phyloP scores from a whole-genome alignment of 106 monocot genomes.

The Platanthera zijinensis region DNA sequence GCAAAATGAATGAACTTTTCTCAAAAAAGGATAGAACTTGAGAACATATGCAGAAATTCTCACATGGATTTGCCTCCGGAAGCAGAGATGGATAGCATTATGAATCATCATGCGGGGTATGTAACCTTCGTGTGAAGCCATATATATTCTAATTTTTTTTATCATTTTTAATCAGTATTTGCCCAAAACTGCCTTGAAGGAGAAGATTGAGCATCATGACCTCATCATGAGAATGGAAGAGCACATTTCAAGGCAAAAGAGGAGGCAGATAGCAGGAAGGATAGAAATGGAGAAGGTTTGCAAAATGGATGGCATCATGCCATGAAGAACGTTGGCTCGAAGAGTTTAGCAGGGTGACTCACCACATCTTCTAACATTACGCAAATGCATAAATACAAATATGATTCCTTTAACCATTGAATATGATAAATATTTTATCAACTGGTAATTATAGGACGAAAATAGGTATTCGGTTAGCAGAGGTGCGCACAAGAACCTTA shows the following conservation, averaged over 20 bases:
- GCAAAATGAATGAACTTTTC: constrained; percentile 71
- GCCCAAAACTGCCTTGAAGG: constrained; percentile 27
- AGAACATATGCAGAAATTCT: constrained; percentile 52
- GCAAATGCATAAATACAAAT: background rate
- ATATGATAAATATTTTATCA: background rate
- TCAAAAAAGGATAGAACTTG: constrained; percentile 42
- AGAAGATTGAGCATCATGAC: constrained; percentile 56
- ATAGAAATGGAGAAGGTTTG: constrained; percentile 77
- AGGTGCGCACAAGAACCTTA: constrained; percentile 63
- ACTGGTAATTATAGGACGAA: constrained; percentile 33
- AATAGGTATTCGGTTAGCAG: constrained; percentile 61
- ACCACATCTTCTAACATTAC: background rate
- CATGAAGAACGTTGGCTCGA: constrained; percentile 62
- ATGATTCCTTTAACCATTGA: background rate
- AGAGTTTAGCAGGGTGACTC: constrained; percentile 60
- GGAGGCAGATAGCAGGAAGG: constrained; percentile 55
- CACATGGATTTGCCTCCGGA: constrained; percentile 54
- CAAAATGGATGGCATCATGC: constrained; percentile 59
- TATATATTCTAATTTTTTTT: background rate
- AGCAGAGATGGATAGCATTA: constrained; percentile 41
- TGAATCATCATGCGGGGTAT: constrained; percentile 46
- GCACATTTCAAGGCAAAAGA: constrained; percentile 48
- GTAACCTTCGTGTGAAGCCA: background rate
- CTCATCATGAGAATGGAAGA: constrained; percentile 54
- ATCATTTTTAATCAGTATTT: background rate